Evolutionary conservation across 768 basidiomycete genomes (phyloP), one percentile per base, ranked within the genome.

Genomic region (Podaxis rugospora): DNA sequence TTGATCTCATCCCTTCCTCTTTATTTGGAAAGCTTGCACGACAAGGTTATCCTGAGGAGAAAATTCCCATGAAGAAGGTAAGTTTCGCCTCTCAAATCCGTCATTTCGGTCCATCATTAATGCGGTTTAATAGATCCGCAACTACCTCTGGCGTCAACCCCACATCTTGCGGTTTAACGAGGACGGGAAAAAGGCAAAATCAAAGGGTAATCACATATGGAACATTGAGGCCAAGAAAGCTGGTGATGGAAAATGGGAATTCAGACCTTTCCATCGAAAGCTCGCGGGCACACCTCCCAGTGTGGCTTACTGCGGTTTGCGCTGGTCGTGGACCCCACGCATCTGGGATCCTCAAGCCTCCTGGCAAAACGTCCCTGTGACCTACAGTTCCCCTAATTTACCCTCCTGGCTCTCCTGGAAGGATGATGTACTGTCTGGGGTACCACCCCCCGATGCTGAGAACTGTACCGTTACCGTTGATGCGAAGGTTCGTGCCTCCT

Each of bases 181-280:
- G 69, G 96, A 98, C 71, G 96, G 96, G 37, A 98, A 98, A 75
- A 99, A 99, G 76, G 92, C 95, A 23, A 99, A 99, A 75, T 95
- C 93, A 57, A 97, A 97, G 78, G 96, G 96, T 51, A 99, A 99
- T 75, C 96, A 98, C 68, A 97, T 98, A 66, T 99, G 96, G 96
- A 95, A 94, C 69, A 90, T 98, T 54, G 93, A 98, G 68, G 96
- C 94, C n/a, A 92, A 85, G 76, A 95, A 92, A 73, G 70, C 76
- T 23, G 77, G 77, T 23, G 90, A 90, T 51, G 84, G 88, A 44
- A 77, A 82, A 64, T 98, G 94, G 94, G 80, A 85, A 55, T 97
- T 96, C 76, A 83, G 93, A 54, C 88, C 92, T 11, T 97, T 96
- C 76, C 79, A 89, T 67, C 87, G 95, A 58, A 90, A 89, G 73